Percentiles rank a stretch among this genome's conserved stretches.
Evolutionary conservation across 164 flowering plant species (phyloP).

Genomic region (Piper longum): DNA sequence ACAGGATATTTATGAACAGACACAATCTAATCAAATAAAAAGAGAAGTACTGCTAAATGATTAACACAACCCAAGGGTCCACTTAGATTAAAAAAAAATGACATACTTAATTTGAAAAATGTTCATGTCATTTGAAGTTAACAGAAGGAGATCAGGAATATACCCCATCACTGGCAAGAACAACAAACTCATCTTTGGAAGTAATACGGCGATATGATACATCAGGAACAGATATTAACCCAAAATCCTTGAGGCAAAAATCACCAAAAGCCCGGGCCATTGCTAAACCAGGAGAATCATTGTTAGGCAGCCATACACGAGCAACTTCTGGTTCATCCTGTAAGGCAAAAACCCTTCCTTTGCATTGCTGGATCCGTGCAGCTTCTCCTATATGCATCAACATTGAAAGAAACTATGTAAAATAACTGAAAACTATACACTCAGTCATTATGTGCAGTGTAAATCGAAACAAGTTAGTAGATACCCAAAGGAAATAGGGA

Average conservation of each 20-base stretch:
- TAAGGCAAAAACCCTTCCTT: conserved; percentile 93
- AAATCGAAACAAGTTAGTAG: not conserved
- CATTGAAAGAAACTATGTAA: not conserved
- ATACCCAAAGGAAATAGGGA: no score
- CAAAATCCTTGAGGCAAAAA: conserved; percentile 63
- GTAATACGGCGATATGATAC: conserved; percentile 36
- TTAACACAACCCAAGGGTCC: no score
- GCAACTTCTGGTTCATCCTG: conserved; percentile 98
- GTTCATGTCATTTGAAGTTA: not conserved
- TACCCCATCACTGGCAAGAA: conserved; percentile 74
- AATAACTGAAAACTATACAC: not conserved
- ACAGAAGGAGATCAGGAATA: conserved; percentile 6
- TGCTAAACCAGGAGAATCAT: conserved; percentile 72
- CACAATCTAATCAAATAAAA: no score
- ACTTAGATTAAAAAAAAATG: no score
- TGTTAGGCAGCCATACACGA: conserved; percentile 76
- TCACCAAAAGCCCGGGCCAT: conserved; percentile 81
- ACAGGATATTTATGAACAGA: no score
- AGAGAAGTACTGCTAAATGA: no score
- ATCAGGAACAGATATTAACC: conserved; percentile 61
- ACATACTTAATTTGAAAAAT: not conserved
- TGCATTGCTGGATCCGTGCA: conserved; percentile 82
- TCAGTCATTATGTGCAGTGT: not conserved
- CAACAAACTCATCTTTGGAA: conserved; percentile 44
- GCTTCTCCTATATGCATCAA: conserved; percentile 56